Evolutionary conservation across 257 asterid species (phyloP).

Genomic region (Solanum chmielewskii): DNA sequence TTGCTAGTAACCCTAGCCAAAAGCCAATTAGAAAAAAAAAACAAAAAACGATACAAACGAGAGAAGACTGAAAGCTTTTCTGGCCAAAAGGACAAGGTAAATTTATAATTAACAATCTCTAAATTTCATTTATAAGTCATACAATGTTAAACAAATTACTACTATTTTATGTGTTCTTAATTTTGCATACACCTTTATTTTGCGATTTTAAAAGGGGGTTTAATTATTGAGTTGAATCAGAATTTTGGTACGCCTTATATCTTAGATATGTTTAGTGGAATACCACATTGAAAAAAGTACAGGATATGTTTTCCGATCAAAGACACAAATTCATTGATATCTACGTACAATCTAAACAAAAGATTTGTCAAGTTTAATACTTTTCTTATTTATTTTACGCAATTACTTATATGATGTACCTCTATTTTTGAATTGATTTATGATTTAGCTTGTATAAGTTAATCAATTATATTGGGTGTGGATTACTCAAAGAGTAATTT

Average conservation of each 20-base stretch:
- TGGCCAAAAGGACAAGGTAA: background rate
- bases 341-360: background rate
- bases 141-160: background rate
- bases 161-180: background rate
- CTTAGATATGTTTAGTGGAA: background rate
- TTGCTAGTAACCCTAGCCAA: background rate
- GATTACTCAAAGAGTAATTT: no score
- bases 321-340: background rate
- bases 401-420: background rate
- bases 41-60: background rate
- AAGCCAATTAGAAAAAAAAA: background rate
- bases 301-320: background rate
- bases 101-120: background rate
- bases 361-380: background rate
- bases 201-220: background rate
- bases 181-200: background rate
- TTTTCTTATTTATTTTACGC: no score
- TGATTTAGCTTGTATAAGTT: no score
- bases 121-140: background rate
- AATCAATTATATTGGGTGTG: background rate
- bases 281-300: background rate
- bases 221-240: background rate
- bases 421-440: background rate
- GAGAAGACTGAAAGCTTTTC: background rate
- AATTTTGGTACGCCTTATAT: background rate